These are phyloP conservation scores for Vitis cinerea DNA, from an alignment of 164 flowering plant genomes.

Conservation along the genomic window DNA sequence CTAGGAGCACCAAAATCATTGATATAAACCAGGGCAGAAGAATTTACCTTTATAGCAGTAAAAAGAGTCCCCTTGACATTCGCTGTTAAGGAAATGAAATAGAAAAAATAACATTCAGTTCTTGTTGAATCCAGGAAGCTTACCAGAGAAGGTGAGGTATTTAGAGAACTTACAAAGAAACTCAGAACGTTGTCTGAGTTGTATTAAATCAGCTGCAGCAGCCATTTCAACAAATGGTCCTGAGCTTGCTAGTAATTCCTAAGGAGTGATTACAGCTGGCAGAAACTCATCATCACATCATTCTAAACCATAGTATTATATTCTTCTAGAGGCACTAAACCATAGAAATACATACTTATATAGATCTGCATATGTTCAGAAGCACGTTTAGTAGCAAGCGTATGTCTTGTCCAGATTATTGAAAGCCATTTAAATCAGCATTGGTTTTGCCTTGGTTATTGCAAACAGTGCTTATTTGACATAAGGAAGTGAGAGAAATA, in stretches of 20 bases:
- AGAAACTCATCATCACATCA: constrained; percentile 51
- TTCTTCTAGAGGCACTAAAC: neutral
- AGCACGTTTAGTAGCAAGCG: too few relatives aligned
- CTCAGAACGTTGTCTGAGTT: constrained; percentile 83
- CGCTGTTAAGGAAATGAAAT: constrained; percentile 37
- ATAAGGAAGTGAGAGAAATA: too few relatives aligned
- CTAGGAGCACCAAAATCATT: neutral
- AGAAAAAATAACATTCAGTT: neutral
- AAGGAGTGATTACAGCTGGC: constrained; percentile 40
- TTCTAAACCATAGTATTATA: constrained; percentile 5
- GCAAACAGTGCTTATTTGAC: too few relatives aligned
- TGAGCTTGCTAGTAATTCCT: constrained; percentile 70
- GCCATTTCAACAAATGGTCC: constrained; percentile 58
- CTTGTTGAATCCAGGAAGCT: neutral
- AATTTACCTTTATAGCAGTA: constrained; percentile 56
- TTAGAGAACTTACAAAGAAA: constrained; percentile 58
- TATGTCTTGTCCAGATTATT: too few relatives aligned
- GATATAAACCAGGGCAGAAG: neutral
- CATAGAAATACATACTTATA: neutral
- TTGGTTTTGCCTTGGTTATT: too few relatives aligned
- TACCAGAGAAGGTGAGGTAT: neutral
- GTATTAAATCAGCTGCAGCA: constrained; percentile 88
- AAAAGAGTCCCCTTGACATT: constrained; percentile 56
- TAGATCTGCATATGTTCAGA: too few relatives aligned
- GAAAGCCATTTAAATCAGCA: too few relatives aligned